phyloP scores from a whole-genome alignment of 768 basidiomycete species.

The Rhodosporidiobolus sp. region DNA sequence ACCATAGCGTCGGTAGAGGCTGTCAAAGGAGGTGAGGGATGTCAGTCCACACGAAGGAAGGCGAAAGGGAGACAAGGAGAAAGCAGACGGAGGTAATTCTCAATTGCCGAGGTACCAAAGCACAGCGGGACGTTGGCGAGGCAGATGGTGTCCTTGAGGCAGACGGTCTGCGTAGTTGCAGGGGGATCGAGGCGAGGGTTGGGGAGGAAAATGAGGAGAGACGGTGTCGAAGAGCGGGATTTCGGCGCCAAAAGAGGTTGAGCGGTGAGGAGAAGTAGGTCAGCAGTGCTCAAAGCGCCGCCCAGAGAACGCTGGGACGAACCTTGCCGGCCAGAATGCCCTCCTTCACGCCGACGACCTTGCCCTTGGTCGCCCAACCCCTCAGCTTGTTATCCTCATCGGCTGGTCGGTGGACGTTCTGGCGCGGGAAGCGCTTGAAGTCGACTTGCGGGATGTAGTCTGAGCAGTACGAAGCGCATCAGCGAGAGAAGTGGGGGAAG shows the following conservation, averaged over 20 bases:
- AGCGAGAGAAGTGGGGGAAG: too few relatives aligned
- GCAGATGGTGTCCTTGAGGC: conserved; percentile 54
- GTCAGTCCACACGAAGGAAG: neutral
- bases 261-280: conserved; percentile 41
- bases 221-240: too few relatives aligned
- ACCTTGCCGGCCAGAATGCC: neutral
- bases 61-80: neutral
- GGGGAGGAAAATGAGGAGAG: too few relatives aligned
- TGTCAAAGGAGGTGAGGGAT: neutral
- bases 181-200: too few relatives aligned
- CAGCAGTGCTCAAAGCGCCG: neutral
- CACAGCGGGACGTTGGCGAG: conserved; percentile 53
- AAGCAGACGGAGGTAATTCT: conserved; percentile 47
- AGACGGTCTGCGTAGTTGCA: too few relatives aligned
- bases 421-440: conserved; percentile 39
- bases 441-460: conserved; percentile 43
- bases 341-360: neutral
- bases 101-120: conserved; percentile 52
- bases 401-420: conserved; percentile 40
- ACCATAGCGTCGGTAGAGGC: conserved; percentile 53
- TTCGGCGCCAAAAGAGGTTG: too few relatives aligned
- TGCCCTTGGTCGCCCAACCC: conserved; percentile 43
- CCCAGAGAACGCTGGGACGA: neutral
- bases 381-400: conserved; percentile 37
- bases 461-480: conserved; percentile 7